phyloP scores from a whole-genome alignment of 139 green algal species.

The Penium margaritaceum region DNA sequence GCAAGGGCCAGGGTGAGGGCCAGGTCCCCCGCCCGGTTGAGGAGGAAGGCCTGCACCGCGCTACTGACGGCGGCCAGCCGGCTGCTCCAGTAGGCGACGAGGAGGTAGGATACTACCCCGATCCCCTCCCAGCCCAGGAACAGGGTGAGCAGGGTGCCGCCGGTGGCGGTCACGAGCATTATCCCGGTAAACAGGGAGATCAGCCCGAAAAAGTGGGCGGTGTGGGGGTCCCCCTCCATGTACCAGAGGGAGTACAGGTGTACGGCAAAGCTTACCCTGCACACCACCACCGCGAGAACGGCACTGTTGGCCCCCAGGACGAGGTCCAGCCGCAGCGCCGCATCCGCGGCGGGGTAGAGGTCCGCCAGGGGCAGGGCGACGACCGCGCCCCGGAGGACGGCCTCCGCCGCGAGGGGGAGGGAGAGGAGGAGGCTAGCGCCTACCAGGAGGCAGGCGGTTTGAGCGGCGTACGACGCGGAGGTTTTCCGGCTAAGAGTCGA shows the following conservation, averaged over 20 bases:
- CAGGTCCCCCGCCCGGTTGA: background rate
- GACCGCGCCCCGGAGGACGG: too few relatives aligned
- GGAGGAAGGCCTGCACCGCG: background rate
- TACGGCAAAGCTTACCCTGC: background rate
- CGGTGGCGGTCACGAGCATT: slow-evolving; percentile 2
- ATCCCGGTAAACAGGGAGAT: background rate
- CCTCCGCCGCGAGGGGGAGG: too few relatives aligned
- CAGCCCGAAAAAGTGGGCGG: background rate
- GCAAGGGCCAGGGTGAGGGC: background rate
- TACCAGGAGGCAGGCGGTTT: too few relatives aligned
- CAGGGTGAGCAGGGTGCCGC: background rate
- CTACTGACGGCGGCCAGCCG: too few relatives aligned
- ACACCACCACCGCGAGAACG: too few relatives aligned
- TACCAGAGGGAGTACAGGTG: slow-evolving; percentile 15
- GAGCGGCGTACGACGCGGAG: too few relatives aligned
- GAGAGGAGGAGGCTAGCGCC: too few relatives aligned
- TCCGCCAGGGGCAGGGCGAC: too few relatives aligned
- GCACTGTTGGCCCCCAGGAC: too few relatives aligned
- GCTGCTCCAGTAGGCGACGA: slow-evolving; percentile 5
- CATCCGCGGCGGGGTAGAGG: too few relatives aligned
- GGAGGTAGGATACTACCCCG: slow-evolving; percentile 11
- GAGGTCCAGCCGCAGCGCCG: too few relatives aligned
- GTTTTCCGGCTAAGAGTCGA: too few relatives aligned
- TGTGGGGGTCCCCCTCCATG: background rate
- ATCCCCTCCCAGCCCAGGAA: slow-evolving; percentile 28